Base-by-base conservation (phyloP, 768 basidiomycete species). In the Leccinum sublutescens region DNA sequence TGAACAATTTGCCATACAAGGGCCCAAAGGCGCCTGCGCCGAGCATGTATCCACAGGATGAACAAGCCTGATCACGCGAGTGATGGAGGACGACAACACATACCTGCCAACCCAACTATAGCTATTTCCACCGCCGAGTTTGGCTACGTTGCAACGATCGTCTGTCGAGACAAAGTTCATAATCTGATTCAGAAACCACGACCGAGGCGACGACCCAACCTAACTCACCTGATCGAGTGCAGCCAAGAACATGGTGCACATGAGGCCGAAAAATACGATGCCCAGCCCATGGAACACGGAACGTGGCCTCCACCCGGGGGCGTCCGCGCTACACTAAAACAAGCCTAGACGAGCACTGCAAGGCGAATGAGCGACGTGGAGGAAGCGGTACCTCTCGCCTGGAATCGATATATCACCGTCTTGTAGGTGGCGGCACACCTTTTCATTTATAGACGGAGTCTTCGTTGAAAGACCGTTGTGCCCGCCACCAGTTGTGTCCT, bases 31-130 rank as follows among this genome's bases (percentile, higher is more conserved):
- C 77, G 6, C 85, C 84, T 5, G 86, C 83, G 0, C 86, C 80
- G 21, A 93, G 81, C 23, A 93, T 75, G 68, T 93, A 93, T 29
- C 91, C 84, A 66, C 90, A 36, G 4, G 40, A 17, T 64, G 15
- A 64, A 14, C 27, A 40, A 49, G 6, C 2, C 19, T 4, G 12
- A 3, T 5, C 15, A 27, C 1, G 17, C 8, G 7, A 9, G 17
- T 50, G 10, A 19, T 11, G 15, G 49, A 45, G 19, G 6, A 48
- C 6, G 36, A 43, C 0, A 40, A 7, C 21, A 70, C 78, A 15
- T 54, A 85, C 87, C 81, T 86, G 57, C 86, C 86, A 40, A 90
- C 85, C 89, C 89, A 91, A 53, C 86, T 84, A 61, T 91, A 90
- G 38, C 77, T 76, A 14, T 70, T 78, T 5, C 85, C 86, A 27